Evolutionary conservation across 805 yeast genomes (phyloP).

Genomic region (Wickerhamiella spandovensis): DNA sequence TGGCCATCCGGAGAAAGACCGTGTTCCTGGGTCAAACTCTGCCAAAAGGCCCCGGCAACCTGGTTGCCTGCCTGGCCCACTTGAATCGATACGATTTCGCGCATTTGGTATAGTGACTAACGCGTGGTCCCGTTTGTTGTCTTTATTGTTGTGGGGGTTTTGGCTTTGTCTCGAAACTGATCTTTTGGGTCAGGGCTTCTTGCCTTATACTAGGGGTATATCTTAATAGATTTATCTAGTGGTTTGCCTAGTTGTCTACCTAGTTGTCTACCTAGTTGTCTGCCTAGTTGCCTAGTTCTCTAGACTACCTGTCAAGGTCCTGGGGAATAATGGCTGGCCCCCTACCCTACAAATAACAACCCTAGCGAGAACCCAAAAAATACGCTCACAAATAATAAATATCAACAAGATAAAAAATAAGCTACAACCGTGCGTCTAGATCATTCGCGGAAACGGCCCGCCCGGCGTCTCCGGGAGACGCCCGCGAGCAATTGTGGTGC

Average conservation of each 20-base stretch:
- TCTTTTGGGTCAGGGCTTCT: too few species aligned
- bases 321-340: background rate
- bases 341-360: background rate
- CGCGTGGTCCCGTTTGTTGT: too few species aligned
- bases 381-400: background rate
- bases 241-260: too few species aligned
- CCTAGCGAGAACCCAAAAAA: background rate
- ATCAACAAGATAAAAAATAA: too few species aligned
- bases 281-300: too few species aligned
- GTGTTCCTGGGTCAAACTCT: conserved; percentile 27
- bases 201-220: too few species aligned
- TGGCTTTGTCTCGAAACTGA: too few species aligned
- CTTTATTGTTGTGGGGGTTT: too few species aligned
- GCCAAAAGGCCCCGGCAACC: conserved; percentile 29
- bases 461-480: background rate
- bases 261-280: too few species aligned
- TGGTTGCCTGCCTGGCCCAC: conserved; percentile 35
- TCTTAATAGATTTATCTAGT: too few species aligned
- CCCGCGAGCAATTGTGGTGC: background rate
- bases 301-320: too few species aligned
- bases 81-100: conserved; percentile 33
- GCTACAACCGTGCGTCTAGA: too few species aligned
- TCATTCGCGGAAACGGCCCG: background rate
- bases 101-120: conserved; percentile 19
- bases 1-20: conserved; percentile 24